Conservation (phyloP, 345 rosid species). For the Punica granatum region DNA sequence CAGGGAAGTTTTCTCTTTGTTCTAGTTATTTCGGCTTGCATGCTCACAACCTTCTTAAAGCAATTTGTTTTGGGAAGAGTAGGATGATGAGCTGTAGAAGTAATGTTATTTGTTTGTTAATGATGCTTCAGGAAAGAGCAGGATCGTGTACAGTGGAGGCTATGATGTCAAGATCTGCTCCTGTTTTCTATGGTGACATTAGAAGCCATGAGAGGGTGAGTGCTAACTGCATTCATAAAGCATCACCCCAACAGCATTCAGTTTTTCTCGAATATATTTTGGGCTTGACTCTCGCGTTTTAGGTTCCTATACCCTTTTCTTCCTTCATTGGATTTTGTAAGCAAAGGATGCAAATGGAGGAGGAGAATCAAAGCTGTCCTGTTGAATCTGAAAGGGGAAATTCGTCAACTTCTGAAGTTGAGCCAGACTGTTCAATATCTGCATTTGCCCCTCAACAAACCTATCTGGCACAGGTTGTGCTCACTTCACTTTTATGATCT, state of each 20-base stretch:
- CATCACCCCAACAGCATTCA: background rate
- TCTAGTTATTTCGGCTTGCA: background rate
- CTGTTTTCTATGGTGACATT: slow-evolving; percentile 68
- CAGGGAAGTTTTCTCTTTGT: background rate
- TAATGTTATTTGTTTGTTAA: background rate
- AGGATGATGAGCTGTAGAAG: background rate
- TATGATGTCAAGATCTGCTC: slow-evolving; percentile 65
- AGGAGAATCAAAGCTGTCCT: slow-evolving; percentile 9
- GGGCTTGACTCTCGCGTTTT: background rate
- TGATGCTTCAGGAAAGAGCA: slow-evolving; percentile 37
- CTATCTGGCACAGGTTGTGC: slow-evolving; percentile 74
- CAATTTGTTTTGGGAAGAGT: background rate
- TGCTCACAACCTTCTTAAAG: background rate
- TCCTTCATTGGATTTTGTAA: slow-evolving; percentile 59
- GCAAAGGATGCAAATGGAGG: slow-evolving; percentile 33
- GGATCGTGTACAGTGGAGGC: slow-evolving; percentile 69
- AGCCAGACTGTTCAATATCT: slow-evolving; percentile 17
- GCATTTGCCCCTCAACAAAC: slow-evolving; percentile 45
- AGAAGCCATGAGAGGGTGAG: slow-evolving; percentile 90
- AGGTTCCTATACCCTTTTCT: slow-evolving; percentile 79
- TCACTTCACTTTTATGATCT: background rate
- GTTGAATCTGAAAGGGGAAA: slow-evolving; percentile 19
- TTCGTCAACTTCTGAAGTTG: slow-evolving; percentile 14
- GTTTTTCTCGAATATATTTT: background rate
- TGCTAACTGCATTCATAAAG: background rate